Evolutionary conservation across 176 grass and related monocot genomes (phyloP).

Genomic region (Aegilops speltoides): DNA sequence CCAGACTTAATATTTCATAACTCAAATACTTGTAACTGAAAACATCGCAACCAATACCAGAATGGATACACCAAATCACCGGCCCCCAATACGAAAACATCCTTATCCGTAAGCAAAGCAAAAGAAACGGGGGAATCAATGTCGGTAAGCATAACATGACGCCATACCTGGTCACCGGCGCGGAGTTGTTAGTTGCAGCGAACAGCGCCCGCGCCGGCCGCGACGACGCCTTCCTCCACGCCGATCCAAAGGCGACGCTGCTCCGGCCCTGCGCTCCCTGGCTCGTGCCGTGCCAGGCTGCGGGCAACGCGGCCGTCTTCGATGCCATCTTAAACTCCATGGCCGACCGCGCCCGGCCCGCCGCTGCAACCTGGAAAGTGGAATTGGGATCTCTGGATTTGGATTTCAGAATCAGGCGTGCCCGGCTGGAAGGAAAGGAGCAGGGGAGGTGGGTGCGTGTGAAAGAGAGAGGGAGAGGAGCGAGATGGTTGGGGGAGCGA

Average conservation of each 20-base stretch:
- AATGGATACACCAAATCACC: background rate
- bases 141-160: background rate
- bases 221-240: background rate
- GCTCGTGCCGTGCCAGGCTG: background rate
- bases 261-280: background rate
- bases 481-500: too few relatives aligned
- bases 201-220: conserved; percentile 6
- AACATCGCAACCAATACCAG: background rate
- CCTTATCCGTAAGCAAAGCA: background rate
- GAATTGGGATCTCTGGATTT: background rate
- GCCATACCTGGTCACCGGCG: conserved; percentile 28
- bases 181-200: conserved; percentile 31
- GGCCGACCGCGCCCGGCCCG: background rate
- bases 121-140: background rate
- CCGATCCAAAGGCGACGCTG: conserved; percentile 23
- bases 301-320: conserved; percentile 11
- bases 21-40: too few relatives aligned
- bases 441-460: background rate
- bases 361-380: background rate
- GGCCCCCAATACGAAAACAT: background rate
- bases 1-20: background rate
- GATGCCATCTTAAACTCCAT: conserved; percentile 35
- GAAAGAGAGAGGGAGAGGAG: too few relatives aligned
- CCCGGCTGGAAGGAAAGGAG: background rate
- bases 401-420: background rate